Evolutionary conservation across 352 stramenopile genomes (phyloP), one percentile per base, ranked within the genome.

Genomic region (Achlya hypogyna): DNA sequence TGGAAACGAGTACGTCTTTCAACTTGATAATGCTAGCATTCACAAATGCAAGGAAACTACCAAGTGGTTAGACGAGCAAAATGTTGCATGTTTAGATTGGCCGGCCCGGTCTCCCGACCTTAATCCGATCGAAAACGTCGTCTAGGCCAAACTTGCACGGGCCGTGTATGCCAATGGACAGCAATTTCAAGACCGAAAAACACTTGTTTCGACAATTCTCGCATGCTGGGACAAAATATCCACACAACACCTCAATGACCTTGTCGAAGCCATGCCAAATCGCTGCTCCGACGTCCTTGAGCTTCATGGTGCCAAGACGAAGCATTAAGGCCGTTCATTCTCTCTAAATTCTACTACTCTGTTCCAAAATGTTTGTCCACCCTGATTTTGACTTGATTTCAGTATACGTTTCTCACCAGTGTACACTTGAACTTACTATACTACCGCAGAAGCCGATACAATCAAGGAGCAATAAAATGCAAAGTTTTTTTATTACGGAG

Each of bases 91-190:
- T 45, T 25, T 66, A 23, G 20, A 0, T 4, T 66, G 59, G 59
- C 28, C 35, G 23, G 43, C 59, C 9, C 29, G 20, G 6, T 53
- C 16, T 22, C 59, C 59, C 27, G 59, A 66, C 43, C 40, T 58
- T 2, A 66, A 66, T 31, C 40, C 59, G 34, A 66, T 66, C 34
- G 59, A 54, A 6, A 66, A 66, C 25, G 12, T n/a, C n/a, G 56
- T 66, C 18, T 66, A 40, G 59, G 59, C 22, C n/a, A 22, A 28
- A 16, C 20, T 66, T 1, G 59, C 59, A 0, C 59, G 47, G 4
- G 23, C 10, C 4, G 59, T 66, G 6, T 58, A 66, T 25, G 59
- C 3, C 12, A 54, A 66, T 58, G 38, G 59, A 35, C 4, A n/a
- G 8, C 40, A 66, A 40, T 45, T 45, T 45, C n/a, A n/a, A 18